Evolutionary conservation across 2,329 filamentous ascomycete genomes (phyloP), one percentile per base, ranked within the genome.

Genomic region (Colletotrichum endophyticum): DNA sequence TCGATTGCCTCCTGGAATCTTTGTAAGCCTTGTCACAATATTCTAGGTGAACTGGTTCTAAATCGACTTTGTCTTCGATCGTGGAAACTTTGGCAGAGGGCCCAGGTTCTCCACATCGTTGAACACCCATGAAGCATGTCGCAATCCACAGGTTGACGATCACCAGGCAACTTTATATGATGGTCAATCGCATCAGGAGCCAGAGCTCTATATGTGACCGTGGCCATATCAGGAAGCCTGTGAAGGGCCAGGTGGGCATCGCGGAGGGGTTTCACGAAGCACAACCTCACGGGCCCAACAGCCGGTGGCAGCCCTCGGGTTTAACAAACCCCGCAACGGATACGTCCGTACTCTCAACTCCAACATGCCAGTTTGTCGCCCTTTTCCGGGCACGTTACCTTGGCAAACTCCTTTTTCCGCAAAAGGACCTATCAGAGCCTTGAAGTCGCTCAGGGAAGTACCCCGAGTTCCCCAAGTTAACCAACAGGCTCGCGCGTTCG

Each of bases 361-460:
- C 30, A 68, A 39, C 6, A 27, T 7, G 30, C 53, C n/a, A 11
- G 30, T n/a, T 32, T 32, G 11, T 61, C 25, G 34, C 5, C 28
- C 66, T 61, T 69, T 61, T 69, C 66, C 66, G 66, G 32, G 30
- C 27, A 25, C 12, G 4, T 25, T 19, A 59, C 11, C 66, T 69
- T 69, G 66, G 66, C 66, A 59, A 13, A 28, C 57, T 39, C 53
- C 53, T 22, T 61, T 59, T 61, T 61, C 53, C 53, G 34, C 56
- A 28, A 15, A 39, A 11, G 6, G 16, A 11, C 53, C 53, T 66
- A 70, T 81, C 92, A 27, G 8, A n/a, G 72, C 76, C 13, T 34
- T 36, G 22, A 12, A 7, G 8, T 16, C 9, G 27, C 19, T 49
- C 36, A 8, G 15, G 34, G 53, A 3, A 25, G 57, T 32, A 44